Conservation (phyloP, 2,329 filamentous ascomycete species). For the Ceratocystis diversiconidia region DNA sequence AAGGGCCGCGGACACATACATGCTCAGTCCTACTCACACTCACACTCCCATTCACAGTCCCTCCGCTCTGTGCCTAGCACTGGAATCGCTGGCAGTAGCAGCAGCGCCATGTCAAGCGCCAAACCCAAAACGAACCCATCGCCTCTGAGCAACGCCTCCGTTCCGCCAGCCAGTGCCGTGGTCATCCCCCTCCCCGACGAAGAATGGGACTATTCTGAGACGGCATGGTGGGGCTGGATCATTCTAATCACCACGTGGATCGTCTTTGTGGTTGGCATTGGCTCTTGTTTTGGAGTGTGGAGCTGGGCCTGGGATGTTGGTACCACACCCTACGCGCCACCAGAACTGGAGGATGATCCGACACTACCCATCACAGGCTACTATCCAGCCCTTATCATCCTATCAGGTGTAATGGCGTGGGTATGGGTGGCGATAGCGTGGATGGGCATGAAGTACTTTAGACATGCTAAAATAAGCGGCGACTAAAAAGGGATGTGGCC, state of each 20-base stretch:
- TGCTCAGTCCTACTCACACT: background rate
- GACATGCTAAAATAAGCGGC: slow-evolving; percentile 77
- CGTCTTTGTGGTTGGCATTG: slow-evolving; percentile 93
- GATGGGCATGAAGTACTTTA: slow-evolving; percentile 99
- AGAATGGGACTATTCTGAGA: slow-evolving; percentile 84
- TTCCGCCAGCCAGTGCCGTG: slow-evolving; percentile 10
- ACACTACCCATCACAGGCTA: slow-evolving; percentile 93
- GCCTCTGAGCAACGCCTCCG: slow-evolving; percentile 8
- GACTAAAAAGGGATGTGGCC: slow-evolving; percentile 29
- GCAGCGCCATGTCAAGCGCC: background rate
- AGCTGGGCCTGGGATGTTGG: slow-evolving; percentile 99
- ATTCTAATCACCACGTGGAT: slow-evolving; percentile 84
- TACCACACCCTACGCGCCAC: slow-evolving; percentile 86
- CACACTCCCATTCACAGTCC: slow-evolving; percentile 2
- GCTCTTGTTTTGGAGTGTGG: slow-evolving; percentile 87
- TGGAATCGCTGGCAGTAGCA: background rate
- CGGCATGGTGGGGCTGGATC: slow-evolving; percentile 96
- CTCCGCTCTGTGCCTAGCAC: background rate
- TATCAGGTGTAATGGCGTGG: slow-evolving; percentile 95
- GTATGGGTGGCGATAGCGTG: slow-evolving; percentile 96
- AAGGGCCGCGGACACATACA: background rate
- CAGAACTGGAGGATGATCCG: slow-evolving; percentile 86
- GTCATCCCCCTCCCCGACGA: slow-evolving; percentile 32
- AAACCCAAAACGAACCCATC: slow-evolving; percentile 13
- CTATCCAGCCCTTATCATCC: slow-evolving; percentile 84